phyloP scores from a whole-genome alignment of 257 asterid genomes.

The Voacanga thouarsii region DNA sequence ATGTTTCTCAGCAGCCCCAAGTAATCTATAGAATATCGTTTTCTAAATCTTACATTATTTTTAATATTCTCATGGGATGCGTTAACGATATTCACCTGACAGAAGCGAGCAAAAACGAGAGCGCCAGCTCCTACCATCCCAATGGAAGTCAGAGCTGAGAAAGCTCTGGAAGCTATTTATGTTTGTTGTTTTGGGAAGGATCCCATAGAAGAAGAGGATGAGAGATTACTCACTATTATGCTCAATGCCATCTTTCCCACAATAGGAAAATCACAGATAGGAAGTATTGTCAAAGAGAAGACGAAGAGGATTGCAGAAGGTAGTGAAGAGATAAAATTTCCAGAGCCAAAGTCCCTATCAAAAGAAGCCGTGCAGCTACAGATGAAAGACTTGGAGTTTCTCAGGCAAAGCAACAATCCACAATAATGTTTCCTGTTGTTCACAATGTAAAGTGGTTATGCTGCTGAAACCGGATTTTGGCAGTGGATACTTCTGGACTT shows the following conservation, averaged over 20 bases:
- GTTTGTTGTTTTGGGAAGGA: constrained; percentile 75
- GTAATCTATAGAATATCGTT: neutral
- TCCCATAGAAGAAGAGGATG: constrained; percentile 70
- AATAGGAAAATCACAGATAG: constrained; percentile 44
- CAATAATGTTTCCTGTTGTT: neutral
- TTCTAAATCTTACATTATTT: neutral
- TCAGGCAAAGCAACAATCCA: constrained; percentile 45
- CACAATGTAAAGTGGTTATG: neutral
- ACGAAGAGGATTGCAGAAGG: constrained; percentile 65
- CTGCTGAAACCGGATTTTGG: neutral
- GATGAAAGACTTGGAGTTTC: constrained; percentile 89
- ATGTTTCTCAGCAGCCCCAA: neutral
- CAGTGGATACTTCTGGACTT: neutral
- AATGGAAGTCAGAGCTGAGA: constrained; percentile 79
- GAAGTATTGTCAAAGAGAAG: constrained; percentile 64
- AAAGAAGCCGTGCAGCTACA: constrained; percentile 89
- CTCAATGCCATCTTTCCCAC: constrained; percentile 75
- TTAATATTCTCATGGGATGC: neutral
- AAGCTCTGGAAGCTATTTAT: constrained; percentile 84
- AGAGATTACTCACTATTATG: constrained; percentile 47
- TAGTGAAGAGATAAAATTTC: constrained; percentile 52
- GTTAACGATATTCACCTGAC: constrained; percentile 13
- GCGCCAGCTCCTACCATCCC: constrained; percentile 61
- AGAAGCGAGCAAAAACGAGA: constrained; percentile 61
- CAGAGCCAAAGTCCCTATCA: constrained; percentile 62